Conservation (phyloP, 2,329 filamentous ascomycete species). For the Arthrobotrys iridis region DNA sequence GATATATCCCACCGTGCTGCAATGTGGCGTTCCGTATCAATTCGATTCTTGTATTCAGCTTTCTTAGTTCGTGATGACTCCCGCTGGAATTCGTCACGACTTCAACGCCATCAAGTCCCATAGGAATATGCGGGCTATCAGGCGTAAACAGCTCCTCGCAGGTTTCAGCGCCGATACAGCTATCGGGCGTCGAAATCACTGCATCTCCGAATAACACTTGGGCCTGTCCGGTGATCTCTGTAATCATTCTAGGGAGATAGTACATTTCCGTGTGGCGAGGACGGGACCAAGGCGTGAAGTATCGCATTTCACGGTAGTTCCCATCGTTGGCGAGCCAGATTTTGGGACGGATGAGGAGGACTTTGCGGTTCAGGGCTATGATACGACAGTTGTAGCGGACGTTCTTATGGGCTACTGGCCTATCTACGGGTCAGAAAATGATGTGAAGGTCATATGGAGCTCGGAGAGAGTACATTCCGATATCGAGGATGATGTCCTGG, state of each 20-base stretch:
- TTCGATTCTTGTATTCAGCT: constrained; percentile 72
- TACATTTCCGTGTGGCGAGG: constrained; percentile 72
- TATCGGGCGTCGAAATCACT: constrained; percentile 71
- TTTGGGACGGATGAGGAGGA: constrained; percentile 77
- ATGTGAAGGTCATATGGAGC: not conserved
- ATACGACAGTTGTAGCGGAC: constrained; percentile 74
- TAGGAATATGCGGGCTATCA: constrained; percentile 68
- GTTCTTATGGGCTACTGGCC: constrained; percentile 71
- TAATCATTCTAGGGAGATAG: constrained; percentile 70
- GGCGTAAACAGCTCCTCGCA: constrained; percentile 76
- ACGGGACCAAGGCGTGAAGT: constrained; percentile 73
- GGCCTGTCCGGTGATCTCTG: constrained; percentile 67
- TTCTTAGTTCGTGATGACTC: constrained; percentile 74
- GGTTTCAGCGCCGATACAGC: constrained; percentile 71
- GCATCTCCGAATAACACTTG: constrained; percentile 75
- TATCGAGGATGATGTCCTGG: constrained; percentile 73
- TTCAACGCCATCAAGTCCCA: constrained; percentile 76
- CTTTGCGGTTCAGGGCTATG: constrained; percentile 73
- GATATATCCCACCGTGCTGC: constrained; percentile 66
- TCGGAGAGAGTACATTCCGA: constrained; percentile 65
- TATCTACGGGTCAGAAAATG: constrained; percentile 5
- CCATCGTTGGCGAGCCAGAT: constrained; percentile 77
- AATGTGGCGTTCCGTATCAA: constrained; percentile 74
- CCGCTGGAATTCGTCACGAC: constrained; percentile 77
- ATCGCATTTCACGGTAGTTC: constrained; percentile 71